Evolutionary conservation across 83 land plant genomes (phyloP), one percentile per base, ranked within the genome.

Genomic region (Picea engelmannii): DNA sequence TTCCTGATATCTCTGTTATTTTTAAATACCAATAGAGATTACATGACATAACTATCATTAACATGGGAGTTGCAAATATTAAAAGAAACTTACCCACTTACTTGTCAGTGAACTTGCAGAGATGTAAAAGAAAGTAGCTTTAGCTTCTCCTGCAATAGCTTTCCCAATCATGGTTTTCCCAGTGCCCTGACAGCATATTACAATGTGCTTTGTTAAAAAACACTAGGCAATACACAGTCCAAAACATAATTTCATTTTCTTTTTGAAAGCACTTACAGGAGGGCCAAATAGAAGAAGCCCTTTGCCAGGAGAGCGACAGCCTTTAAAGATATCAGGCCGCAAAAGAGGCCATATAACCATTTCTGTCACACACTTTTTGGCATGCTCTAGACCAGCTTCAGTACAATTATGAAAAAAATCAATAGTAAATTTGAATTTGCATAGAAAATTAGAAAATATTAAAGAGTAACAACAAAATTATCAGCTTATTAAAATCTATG

Each of bases 81-180:
- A 49, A 59, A 2, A 66, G 44, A n/a, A 87, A 80, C 89, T 62
- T 91, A 96, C 99, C 99, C 99, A 97, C 84, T 97, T 97, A 94
- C 99, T 97, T 59, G 99, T 97, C 83, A 97, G 87, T 24, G 99
- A 97, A 84, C 99, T 97, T 65, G 99, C 98, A 89, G 99, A 97
- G 81, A 97, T 97, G 80, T 95, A 97, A 86, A 97, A 97, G 80
- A 97, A 97, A 4, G 99, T 97, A 79, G 99, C 99, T 84, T 96
- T 95, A 17, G 99, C 98, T 88, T 97, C 98, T 83, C 99, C 99
- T 85, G 99, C 99, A 78, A 97, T 97, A n/a, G 99, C 99, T 87
- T 97, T 97, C 13, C 99, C 99, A 70, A 97, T 97, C 99, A 97
- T 97, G 61, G 99, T 97, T 87, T 97, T 97, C 47, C 99, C 99